phyloP scores from a whole-genome alignment of 331 rosid genomes.

The Dryas integrifolia region DNA sequence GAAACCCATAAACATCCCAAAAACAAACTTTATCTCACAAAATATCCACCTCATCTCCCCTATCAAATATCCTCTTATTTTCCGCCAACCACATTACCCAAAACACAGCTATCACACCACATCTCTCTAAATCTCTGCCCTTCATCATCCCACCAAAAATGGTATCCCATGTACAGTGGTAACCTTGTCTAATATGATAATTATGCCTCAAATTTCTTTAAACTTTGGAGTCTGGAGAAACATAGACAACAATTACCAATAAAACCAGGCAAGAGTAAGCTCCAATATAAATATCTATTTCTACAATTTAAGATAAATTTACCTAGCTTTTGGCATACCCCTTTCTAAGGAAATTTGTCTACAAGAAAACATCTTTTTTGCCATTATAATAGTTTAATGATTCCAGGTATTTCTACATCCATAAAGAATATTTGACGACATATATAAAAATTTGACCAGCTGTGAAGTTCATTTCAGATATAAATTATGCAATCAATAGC shows the following conservation, averaged over 20 bases:
- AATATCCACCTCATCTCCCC: neutral
- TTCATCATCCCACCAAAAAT: neutral
- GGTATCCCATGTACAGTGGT: neutral
- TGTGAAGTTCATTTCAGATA: conserved; percentile 2
- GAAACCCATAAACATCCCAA: neutral
- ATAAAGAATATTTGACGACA: neutral
- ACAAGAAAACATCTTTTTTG: neutral
- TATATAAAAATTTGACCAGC: neutral
- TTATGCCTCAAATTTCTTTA: neutral
- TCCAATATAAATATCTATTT: neutral
- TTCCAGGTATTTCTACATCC: neutral
- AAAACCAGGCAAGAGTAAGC: neutral
- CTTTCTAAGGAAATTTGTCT: neutral
- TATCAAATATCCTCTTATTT: neutral
- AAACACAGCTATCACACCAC: neutral
- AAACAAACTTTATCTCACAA: neutral
- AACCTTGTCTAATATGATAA: neutral
- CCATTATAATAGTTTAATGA: neutral
- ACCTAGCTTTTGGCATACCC: conserved; percentile 1
- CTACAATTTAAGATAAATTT: neutral
- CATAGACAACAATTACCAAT: neutral
- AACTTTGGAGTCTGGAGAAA: neutral
- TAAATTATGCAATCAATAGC: conserved; percentile 1
- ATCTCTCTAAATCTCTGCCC: neutral
- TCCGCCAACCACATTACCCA: neutral